These are phyloP conservation scores for Hypoxylon sp. DNA, from an alignment of 2,329 filamentous ascomycete species.

Conservation along the genomic window DNA sequence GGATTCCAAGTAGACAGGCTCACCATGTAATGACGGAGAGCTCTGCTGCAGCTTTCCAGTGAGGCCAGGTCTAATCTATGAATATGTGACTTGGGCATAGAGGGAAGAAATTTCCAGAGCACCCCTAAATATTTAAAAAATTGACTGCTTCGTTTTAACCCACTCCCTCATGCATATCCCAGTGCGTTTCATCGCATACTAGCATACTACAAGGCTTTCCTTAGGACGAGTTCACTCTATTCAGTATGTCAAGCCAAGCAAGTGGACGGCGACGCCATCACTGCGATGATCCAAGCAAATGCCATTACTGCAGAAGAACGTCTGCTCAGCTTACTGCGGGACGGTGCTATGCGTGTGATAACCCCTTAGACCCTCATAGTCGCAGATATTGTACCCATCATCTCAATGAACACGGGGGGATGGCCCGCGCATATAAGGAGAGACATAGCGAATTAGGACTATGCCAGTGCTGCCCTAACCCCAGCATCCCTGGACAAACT, in stretches of 20 bases:
- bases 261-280: neutral
- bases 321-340: neutral
- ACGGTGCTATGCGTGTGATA: neutral
- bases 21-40: too few species aligned
- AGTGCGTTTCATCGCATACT: neutral
- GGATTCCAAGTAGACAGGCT: too few species aligned
- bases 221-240: neutral
- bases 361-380: neutral
- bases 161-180: neutral
- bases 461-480: neutral
- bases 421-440: too few species aligned
- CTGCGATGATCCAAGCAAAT: neutral
- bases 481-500: neutral
- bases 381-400: neutral
- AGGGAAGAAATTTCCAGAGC: neutral
- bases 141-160: neutral
- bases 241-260: constrained; percentile 1
- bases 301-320: neutral
- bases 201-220: neutral
- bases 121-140: neutral
- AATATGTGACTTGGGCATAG: neutral
- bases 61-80: neutral
- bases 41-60: too few species aligned
- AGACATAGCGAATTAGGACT: neutral
- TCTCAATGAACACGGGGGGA: neutral